A percentile compares a stretch with the other conserved stretches of the same genome.
Evolutionary conservation across 2,329 filamentous ascomycete genomes (phyloP).

Genomic region (Madurella fahalii): DNA sequence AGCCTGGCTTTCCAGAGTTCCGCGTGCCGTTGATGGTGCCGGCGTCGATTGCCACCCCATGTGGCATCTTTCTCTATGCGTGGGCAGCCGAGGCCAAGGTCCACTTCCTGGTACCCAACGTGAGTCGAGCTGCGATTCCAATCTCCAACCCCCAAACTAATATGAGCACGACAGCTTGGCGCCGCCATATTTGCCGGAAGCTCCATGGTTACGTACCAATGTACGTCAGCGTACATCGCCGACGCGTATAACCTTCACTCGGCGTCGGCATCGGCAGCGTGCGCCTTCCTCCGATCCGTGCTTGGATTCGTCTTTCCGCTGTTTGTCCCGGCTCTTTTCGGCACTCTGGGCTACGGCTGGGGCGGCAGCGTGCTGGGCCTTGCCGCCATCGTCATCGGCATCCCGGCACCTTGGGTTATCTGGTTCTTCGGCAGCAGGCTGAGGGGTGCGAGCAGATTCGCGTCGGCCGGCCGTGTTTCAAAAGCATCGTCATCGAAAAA

Average conservation of each 20-base stretch:
- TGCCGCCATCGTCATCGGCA: constrained; percentile 9
- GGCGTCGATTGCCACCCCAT: constrained; percentile 46
- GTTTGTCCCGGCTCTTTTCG: constrained; percentile 22
- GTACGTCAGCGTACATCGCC: constrained; percentile 12
- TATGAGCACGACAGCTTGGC: neutral
- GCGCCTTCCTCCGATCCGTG: constrained; percentile 20
- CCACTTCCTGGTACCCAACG: constrained; percentile 49
- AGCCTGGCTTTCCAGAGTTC: constrained; percentile 39
- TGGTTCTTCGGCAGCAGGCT: constrained; percentile 6
- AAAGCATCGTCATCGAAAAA: too few species aligned
- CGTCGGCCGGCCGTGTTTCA: too few species aligned
- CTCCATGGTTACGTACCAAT: constrained; percentile 14
- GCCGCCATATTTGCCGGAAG: constrained; percentile 7
- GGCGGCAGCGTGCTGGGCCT: constrained; percentile 13
- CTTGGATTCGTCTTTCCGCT: constrained; percentile 23
- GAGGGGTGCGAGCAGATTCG: neutral
- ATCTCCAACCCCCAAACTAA: neutral
- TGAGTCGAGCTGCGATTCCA: constrained; percentile 22
- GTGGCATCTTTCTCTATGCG: constrained; percentile 51
- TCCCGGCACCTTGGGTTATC: constrained; percentile 11
- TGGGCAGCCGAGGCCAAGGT: constrained; percentile 48
- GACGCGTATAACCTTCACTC: constrained; percentile 20
- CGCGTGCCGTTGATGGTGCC: constrained; percentile 52
- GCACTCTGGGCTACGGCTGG: constrained; percentile 22
- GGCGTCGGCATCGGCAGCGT: constrained; percentile 22